These are phyloP conservation scores for Endocalyx cinctus DNA, from an alignment of 2,329 filamentous ascomycete genomes.

Conservation along the genomic window DNA sequence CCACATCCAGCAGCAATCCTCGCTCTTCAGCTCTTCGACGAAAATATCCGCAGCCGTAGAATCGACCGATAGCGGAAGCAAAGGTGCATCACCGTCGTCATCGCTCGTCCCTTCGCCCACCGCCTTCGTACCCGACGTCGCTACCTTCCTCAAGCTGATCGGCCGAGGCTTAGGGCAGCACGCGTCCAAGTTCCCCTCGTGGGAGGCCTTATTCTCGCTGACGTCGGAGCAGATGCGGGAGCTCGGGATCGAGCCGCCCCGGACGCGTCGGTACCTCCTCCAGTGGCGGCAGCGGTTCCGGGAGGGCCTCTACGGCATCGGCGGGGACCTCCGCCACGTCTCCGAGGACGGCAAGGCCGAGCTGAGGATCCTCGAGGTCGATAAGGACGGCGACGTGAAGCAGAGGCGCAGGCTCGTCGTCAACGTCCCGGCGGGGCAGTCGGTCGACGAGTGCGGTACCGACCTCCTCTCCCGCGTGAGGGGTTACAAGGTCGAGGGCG, in stretches of 20 bases:
- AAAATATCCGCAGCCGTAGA: too few species aligned
- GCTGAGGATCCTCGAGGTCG: slow-evolving; percentile 27
- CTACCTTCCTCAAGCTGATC: slow-evolving; percentile 85
- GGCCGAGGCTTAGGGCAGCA: slow-evolving; percentile 81
- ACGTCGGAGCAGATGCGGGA: slow-evolving; percentile 73
- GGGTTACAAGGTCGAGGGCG: slow-evolving; percentile 64
- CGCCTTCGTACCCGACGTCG: slow-evolving; percentile 78
- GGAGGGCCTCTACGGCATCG: slow-evolving; percentile 70
- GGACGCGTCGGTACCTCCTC: slow-evolving; percentile 77
- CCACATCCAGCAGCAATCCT: too few species aligned
- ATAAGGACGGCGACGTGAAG: slow-evolving; percentile 37
- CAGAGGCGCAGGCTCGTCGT: slow-evolving; percentile 44
- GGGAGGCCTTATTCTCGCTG: slow-evolving; percentile 85
- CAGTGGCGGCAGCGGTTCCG: slow-evolving; percentile 84
- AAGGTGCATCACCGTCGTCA: background rate
- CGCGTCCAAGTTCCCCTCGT: slow-evolving; percentile 79
- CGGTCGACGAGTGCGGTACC: slow-evolving; percentile 27
- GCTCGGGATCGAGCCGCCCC: slow-evolving; percentile 80
- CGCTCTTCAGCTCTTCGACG: slow-evolving; percentile 5
- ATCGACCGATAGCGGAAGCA: too few species aligned
- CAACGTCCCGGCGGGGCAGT: slow-evolving; percentile 47
- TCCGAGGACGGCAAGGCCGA: slow-evolving; percentile 35
- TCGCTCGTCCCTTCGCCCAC: slow-evolving; percentile 61
- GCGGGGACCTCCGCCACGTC: slow-evolving; percentile 76
- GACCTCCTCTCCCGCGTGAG: slow-evolving; percentile 49